Percentiles rank a stretch among this genome's conserved stretches.
phyloP scores from a whole-genome alignment of 805 yeast species.

The Scheffersomyces spartinae region DNA sequence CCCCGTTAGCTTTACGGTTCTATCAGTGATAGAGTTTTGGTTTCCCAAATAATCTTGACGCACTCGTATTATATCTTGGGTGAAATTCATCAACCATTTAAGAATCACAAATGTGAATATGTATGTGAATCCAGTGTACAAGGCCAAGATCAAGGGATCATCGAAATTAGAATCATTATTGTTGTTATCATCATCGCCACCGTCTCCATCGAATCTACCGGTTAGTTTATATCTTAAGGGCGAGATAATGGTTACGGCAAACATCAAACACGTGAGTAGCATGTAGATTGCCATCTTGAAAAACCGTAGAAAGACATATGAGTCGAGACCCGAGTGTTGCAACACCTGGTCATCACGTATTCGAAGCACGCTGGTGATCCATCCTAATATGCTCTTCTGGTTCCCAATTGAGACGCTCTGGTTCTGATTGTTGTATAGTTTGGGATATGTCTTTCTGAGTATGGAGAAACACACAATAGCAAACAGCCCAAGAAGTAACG shows the following conservation, averaged over 20 bases:
- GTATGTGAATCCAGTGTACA: too few relatives aligned
- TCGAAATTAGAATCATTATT: too few relatives aligned
- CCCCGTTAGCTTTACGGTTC: slow-evolving; percentile 81
- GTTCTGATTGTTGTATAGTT: too few relatives aligned
- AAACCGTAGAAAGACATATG: slow-evolving; percentile 82
- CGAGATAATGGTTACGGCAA: slow-evolving; percentile 66
- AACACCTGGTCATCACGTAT: slow-evolving; percentile 68
- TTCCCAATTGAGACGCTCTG: too few relatives aligned
- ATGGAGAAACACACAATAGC: too few relatives aligned
- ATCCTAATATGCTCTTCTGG: too few relatives aligned
- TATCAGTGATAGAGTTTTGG: slow-evolving; percentile 82
- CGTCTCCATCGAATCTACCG: slow-evolving; percentile 62
- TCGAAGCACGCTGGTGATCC: slow-evolving; percentile 59
- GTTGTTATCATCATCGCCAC: too few relatives aligned
- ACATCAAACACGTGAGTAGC: slow-evolving; percentile 48
- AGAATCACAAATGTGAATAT: slow-evolving; percentile 64
- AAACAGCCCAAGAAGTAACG: too few relatives aligned
- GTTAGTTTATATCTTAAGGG: slow-evolving; percentile 79
- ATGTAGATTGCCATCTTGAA: slow-evolving; percentile 80
- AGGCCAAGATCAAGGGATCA: too few relatives aligned
- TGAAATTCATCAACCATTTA: slow-evolving; percentile 52
- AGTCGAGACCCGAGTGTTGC: slow-evolving; percentile 89
- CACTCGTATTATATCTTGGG: slow-evolving; percentile 60
- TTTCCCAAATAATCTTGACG: slow-evolving; percentile 76
- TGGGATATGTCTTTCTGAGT: too few relatives aligned